Evolutionary conservation across 2,329 filamentous ascomycete species (phyloP).

Genomic region (Chrysoporthe deuterocubensis): DNA sequence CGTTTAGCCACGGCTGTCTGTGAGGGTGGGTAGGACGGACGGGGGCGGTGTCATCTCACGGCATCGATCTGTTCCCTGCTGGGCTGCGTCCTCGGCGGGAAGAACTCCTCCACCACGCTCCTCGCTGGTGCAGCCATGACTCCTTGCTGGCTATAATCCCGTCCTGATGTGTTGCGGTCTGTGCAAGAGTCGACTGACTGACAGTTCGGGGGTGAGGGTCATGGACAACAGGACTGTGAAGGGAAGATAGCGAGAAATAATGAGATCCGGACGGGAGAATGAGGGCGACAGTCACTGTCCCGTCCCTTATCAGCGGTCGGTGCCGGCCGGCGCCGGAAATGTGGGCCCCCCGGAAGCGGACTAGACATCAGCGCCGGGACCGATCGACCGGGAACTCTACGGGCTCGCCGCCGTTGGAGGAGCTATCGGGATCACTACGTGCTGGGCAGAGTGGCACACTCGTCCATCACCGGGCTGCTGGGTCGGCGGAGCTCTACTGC

Average conservation of each 20-base stretch:
- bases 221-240: not conserved
- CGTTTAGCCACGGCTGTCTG: not conserved
- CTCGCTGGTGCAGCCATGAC: not conserved
- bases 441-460: too few species aligned
- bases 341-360: not conserved
- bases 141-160: not conserved
- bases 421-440: too few species aligned
- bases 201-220: too few species aligned
- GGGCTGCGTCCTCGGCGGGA: constrained; percentile 21
- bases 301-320: constrained; percentile 16
- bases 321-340: constrained; percentile 14
- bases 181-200: too few species aligned
- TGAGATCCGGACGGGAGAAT: not conserved
- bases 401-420: too few species aligned
- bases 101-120: constrained; percentile 18
- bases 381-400: not conserved
- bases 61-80: constrained; percentile 22
- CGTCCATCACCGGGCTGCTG: too few species aligned
- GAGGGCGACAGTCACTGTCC: not conserved
- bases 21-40: not conserved
- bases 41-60: constrained; percentile 1
- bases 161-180: not conserved
- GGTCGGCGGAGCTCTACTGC: too few species aligned
- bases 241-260: not conserved
- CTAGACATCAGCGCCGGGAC: not conserved